Percentiles rank a stretch among this genome's conserved stretches.
phyloP scores from a whole-genome alignment of 768 basidiomycete species.

The Collybia mongolica region DNA sequence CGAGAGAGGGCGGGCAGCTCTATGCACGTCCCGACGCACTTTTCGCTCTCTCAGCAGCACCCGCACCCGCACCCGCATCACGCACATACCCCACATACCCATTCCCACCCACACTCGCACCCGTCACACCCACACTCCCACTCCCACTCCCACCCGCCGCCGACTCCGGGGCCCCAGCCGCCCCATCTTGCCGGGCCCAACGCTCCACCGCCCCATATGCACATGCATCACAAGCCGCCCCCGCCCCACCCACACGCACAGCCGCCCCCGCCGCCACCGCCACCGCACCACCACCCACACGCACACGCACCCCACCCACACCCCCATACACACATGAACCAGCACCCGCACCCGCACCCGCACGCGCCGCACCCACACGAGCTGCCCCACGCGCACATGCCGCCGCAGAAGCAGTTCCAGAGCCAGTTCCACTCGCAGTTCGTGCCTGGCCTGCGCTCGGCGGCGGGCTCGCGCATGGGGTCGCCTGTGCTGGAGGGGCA shows the following conservation, averaged over 20 bases:
- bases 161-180: neutral
- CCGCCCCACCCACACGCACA: neutral
- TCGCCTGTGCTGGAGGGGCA: constrained; percentile 15
- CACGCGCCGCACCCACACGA: neutral
- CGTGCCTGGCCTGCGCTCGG: constrained; percentile 16
- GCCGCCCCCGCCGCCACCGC: neutral
- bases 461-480: constrained; percentile 9
- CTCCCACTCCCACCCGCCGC: neutral
- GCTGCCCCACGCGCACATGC: neutral
- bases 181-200: neutral
- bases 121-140: neutral
- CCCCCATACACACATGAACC: neutral
- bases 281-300: neutral
- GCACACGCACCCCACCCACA: constrained; percentile 1
- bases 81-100: no score
- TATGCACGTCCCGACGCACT: no score
- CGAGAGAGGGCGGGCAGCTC: no score
- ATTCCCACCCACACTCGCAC: no score
- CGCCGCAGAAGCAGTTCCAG: constrained; percentile 28
- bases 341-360: no score
- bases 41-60: no score
- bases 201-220: neutral
- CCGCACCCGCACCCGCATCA: no score
- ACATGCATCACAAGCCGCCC: neutral
- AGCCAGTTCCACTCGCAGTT: constrained; percentile 27